A percentile compares a stretch with the other conserved stretches of the same genome.
These are phyloP conservation scores for Golovinomyces cichoracearum DNA, from an alignment of 2,329 filamentous ascomycete genomes.

Conservation along the genomic window DNA sequence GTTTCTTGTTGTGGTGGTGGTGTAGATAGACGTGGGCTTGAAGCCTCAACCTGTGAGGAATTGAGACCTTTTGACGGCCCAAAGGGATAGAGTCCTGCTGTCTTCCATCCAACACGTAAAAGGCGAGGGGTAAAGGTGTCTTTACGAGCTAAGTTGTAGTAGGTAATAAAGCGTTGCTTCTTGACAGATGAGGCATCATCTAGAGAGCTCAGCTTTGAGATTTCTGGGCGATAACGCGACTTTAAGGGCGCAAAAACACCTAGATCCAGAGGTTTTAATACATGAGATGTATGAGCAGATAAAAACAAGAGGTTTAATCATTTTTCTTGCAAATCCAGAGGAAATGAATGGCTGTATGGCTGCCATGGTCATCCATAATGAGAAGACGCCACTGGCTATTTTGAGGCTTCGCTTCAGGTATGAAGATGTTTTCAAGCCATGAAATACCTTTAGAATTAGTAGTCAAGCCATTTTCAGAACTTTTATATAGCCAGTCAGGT, in stretches of 20 bases:
- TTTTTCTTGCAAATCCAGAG: background rate
- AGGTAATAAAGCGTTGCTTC: background rate
- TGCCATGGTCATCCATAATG: background rate
- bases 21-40: background rate
- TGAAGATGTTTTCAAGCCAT: background rate
- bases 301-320: background rate
- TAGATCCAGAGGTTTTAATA: background rate
- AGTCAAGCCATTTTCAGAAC: background rate
- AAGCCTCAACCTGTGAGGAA: background rate
- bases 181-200: background rate
- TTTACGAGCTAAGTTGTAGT: background rate
- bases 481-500: background rate
- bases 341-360: background rate
- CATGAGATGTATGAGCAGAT: background rate
- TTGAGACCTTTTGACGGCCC: background rate
- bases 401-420: background rate
- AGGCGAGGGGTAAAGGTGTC: background rate
- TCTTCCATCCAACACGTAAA: background rate
- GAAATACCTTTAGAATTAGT: background rate
- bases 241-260: background rate
- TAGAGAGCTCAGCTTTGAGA: background rate
- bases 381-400: background rate
- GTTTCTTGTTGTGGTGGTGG: background rate
- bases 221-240: background rate
- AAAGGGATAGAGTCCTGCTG: background rate